A percentile compares a stretch with the other conserved stretches of the same genome.
Conservation (phyloP, 306 rosid species). For the Sicyos edulis region DNA sequence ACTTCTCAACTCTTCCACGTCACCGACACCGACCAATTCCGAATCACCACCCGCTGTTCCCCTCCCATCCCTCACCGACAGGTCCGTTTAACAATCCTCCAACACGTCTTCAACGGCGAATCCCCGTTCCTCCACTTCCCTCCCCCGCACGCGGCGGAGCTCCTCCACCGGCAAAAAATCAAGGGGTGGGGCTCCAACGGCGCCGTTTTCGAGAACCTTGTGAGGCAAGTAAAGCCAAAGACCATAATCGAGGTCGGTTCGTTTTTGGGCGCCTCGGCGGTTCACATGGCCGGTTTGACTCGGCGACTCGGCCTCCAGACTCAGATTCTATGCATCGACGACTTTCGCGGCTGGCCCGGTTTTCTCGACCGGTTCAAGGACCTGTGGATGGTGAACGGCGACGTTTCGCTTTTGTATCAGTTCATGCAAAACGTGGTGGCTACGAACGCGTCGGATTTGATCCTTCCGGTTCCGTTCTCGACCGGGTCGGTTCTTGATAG, state of each 20-base stretch:
- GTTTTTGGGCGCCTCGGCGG: slow-evolving; percentile 64
- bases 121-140: slow-evolving; percentile 60
- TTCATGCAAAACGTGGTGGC: slow-evolving; percentile 28
- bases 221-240: slow-evolving; percentile 42
- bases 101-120: slow-evolving; percentile 39
- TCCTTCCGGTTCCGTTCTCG: slow-evolving; percentile 64
- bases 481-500: slow-evolving; percentile 23
- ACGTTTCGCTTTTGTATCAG: slow-evolving; percentile 55
- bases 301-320: slow-evolving; percentile 39
- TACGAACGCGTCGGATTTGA: slow-evolving; percentile 33
- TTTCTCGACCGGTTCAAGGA: slow-evolving; percentile 29
- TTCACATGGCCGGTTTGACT: slow-evolving; percentile 33
- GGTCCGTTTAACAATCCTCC: slow-evolving; percentile 40
- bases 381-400: slow-evolving; percentile 45
- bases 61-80: slow-evolving; percentile 41
- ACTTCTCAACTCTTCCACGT: slow-evolving; percentile 10
- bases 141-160: slow-evolving; percentile 36
- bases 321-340: slow-evolving; percentile 9
- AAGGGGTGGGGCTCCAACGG: slow-evolving; percentile 16
- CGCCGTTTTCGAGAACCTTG: slow-evolving; percentile 33
- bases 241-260: slow-evolving; percentile 68
- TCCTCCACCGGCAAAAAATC: slow-evolving; percentile 32
- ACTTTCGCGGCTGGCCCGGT: slow-evolving; percentile 16
- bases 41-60: slow-evolving; percentile 44
- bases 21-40: slow-evolving; percentile 40